Percentiles rank a stretch among this genome's conserved stretches.
Conservation (phyloP, 306 rosid species). For the Alnus glutinosa region DNA sequence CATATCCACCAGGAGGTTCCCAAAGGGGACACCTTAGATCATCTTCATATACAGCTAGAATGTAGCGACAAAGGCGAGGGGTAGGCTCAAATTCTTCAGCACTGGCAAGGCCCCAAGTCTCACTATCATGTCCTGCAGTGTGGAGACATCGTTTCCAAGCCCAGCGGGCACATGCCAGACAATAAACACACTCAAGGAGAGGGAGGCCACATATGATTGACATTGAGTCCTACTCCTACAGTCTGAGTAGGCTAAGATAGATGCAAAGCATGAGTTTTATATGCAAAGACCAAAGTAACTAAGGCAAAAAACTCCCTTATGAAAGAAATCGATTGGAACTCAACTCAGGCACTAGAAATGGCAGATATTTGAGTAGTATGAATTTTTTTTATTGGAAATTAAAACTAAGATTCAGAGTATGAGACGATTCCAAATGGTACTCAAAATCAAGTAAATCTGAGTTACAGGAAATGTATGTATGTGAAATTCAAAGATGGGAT, state of each 20-base stretch:
- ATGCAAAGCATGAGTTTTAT: constrained; percentile 19
- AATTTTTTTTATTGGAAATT: not conserved
- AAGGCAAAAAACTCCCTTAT: constrained; percentile 1
- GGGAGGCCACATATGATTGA: constrained; percentile 77
- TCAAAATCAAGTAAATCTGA: not conserved
- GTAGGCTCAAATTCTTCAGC: constrained; percentile 82
- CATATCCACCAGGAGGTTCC: constrained; percentile 88
- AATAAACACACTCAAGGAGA: constrained; percentile 88
- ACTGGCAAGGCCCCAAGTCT: constrained; percentile 78
- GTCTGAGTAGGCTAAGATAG: constrained; percentile 26
- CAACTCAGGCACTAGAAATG: constrained; percentile 4
- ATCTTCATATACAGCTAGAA: constrained; percentile 85
- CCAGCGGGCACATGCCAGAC: constrained; percentile 93
- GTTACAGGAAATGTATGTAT: not conserved
- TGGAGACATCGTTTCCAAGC: constrained; percentile 93
- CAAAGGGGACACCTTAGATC: constrained; percentile 74
- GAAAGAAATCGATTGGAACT: constrained; percentile 11
- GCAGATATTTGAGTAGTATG: not conserved
- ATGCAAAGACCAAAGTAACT: constrained; percentile 12
- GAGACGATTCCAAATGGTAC: not conserved
- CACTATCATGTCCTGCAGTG: constrained; percentile 95
- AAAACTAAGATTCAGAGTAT: not conserved
- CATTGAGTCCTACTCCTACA: constrained; percentile 50
- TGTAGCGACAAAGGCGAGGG: constrained; percentile 88
- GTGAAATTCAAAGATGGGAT: not conserved